Base-by-base conservation (phyloP, 352 stramenopile genomes). In the Globisporangium okanoganense region DNA sequence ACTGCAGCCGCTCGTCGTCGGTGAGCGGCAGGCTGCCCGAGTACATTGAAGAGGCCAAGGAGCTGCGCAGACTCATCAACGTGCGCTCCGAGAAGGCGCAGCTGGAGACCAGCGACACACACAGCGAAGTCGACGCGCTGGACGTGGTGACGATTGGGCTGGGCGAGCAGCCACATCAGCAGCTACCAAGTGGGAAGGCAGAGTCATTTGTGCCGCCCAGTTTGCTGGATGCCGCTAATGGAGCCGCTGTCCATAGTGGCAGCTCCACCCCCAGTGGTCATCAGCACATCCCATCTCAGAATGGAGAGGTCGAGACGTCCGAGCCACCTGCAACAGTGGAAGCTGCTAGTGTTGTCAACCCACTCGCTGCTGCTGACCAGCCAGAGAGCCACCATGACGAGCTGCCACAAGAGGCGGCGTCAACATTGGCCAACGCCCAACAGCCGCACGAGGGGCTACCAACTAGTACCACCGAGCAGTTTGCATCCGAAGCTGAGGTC, bases 11-110 rank as follows among this genome's bases (percentile, higher is more conserved):
- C 33, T 47, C 56, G 5, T 35, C 65, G 20, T 56, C 58, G 16
- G 60, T 49, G 10, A 58, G 51, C 22, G 65, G 56, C 22, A 60
- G 67, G 41, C 56, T 86, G 58, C 74, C 76, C 16, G 72, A 77
- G 29, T 86, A 86, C 58, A 52, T 81, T 12, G 61, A 64, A n/a
- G 70, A 86, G 22, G 76, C 76, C 45, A 86, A 86, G 55, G 70
- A 78, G 47, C 68, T 86, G 43, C 74, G 76, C 0, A 61, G 61
- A 18, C 60, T 76, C 52, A 81, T 86, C 62, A 79, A 76, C 63
- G 64, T 79, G 66, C 76, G 65, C 7, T 66, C 62, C 13, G 73
- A 82, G 48, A 62, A 63, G n/a, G 66, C 65, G 36, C 65, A 75
- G 47, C 63, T 68, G n/a, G 65, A 75, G 25, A 36, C 67, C 25